phyloP scores from a whole-genome alignment of 2,329 filamentous ascomycete genomes.

The Colletotrichum shisoi region DNA sequence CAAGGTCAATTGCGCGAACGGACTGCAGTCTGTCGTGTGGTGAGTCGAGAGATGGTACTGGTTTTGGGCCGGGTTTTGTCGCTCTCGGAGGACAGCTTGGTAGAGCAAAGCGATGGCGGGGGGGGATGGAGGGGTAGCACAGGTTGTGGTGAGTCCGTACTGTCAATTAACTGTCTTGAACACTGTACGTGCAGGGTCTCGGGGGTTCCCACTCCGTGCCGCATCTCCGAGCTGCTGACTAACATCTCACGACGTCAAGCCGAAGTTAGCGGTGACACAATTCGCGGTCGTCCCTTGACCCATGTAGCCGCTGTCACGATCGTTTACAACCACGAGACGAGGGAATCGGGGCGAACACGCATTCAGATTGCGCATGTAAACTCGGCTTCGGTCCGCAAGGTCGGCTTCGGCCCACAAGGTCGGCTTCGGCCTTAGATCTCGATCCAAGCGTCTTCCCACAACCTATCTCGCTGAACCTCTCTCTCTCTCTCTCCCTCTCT shows the following conservation, averaged over 20 bases:
- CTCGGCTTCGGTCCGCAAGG: neutral
- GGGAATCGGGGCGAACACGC: neutral
- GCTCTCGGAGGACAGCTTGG: constrained; percentile 9
- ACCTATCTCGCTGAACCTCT: neutral
- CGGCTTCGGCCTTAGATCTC: neutral
- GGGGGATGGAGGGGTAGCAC: constrained; percentile 27
- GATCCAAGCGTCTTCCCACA: neutral
- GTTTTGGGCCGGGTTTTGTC: constrained; percentile 23
- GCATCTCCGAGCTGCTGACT: constrained; percentile 13
- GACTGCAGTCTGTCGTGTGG: constrained; percentile 10
- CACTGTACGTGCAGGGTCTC: constrained; percentile 3
- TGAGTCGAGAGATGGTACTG: constrained; percentile 17
- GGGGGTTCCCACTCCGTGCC: constrained; percentile 3
- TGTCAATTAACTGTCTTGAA: neutral
- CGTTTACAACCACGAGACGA: no score
- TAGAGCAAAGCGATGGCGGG: constrained; percentile 10
- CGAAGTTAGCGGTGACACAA: neutral
- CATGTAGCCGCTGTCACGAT: neutral
- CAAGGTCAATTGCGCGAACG: constrained; percentile 22
- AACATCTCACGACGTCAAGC: constrained; percentile 11
- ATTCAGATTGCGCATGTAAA: neutral
- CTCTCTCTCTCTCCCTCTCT: neutral
- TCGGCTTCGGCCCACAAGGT: neutral
- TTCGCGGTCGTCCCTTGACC: neutral
- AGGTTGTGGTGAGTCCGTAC: neutral